Evolutionary conservation across 2,329 filamentous ascomycete genomes (phyloP).

Genomic region (Lachnellula hyalina): DNA sequence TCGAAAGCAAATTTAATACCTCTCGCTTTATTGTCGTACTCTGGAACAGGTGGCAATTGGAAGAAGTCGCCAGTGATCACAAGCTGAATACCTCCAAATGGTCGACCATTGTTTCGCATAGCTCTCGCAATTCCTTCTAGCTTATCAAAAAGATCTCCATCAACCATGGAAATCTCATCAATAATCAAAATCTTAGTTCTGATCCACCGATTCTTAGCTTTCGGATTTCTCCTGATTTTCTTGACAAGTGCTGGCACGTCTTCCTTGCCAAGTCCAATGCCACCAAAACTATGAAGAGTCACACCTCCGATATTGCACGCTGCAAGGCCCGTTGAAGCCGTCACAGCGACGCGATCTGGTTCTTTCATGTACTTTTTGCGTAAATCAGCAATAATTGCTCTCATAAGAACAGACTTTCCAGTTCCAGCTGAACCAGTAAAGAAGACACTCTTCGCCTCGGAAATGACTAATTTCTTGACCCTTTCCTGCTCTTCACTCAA

Average conservation of each 20-base stretch:
- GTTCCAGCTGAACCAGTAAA: conserved; percentile 97
- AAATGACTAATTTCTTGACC: conserved; percentile 76
- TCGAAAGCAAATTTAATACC: conserved; percentile 89
- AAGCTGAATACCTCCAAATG: conserved; percentile 94
- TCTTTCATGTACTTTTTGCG: conserved; percentile 72
- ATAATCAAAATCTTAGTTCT: conserved; percentile 82
- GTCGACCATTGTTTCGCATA: conserved; percentile 83
- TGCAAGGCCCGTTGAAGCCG: conserved; percentile 90
- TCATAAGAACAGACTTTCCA: conserved; percentile 93
- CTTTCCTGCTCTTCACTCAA: conserved; percentile 82
- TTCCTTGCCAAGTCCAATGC: conserved; percentile 93
- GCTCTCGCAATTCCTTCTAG: conserved; percentile 79
- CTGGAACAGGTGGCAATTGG: conserved; percentile 89
- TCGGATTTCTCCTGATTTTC: conserved; percentile 84
- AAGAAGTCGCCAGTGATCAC: conserved; percentile 98
- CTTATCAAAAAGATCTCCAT: conserved; percentile 95
- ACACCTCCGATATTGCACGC: conserved; percentile 96
- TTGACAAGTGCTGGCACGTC: conserved; percentile 72
- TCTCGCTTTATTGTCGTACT: conserved; percentile 49
- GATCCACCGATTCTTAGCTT: conserved; percentile 85
- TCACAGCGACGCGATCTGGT: conserved; percentile 82
- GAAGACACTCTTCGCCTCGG: conserved; percentile 83
- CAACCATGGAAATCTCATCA: conserved; percentile 98
- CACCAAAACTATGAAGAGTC: conserved; percentile 91
- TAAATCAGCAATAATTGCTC: conserved; percentile 79